Evolutionary conservation across 2,329 filamentous ascomycete species (phyloP), one percentile per base, ranked within the genome.

Genomic region (Venturia asperata): DNA sequence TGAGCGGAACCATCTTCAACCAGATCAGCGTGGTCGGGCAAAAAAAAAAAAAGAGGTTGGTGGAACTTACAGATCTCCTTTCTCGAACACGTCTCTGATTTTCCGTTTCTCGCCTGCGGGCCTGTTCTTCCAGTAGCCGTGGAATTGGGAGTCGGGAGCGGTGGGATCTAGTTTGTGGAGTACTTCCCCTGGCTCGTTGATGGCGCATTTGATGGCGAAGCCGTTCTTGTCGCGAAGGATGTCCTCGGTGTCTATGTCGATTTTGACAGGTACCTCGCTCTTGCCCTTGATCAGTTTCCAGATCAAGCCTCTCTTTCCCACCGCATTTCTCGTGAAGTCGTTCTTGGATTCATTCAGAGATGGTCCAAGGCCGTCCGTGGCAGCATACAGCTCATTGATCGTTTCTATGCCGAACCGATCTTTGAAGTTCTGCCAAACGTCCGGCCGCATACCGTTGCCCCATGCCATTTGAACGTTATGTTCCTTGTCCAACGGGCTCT

Each of bases 401-500:
- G 73, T 68, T 5, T 73, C 72, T 47, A 77, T 76, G 17, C 71
- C 71, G 66, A 77, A 78, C 1, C 76, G 71, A 62, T 77, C 68
- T 21, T 74, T 71, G 65, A 78, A 78, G 0, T 69, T 70, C 64
- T 76, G 74, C 75, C 76, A 78, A 0, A 78, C 75, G 66, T 78
- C 76, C 15, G 75, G 74, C 15, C 76, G 67, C 73, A 78, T 75
- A n/a, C 76, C 76, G 62, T 78, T 78, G 15, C 76, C 75, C 73
- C 72, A 77, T 4, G 74, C 74, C 66, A 74, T 66, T 24, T 71
- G 60, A 2, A 74, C 74, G 21, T 71, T 73, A 65, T 77, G 72
- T 15, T 68, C 68, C 13, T 70, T 68, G 64, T 76, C 74, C 45
- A 70, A 71, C 13, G 70, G 67, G 56, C 72, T 74, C n/a, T 68